Base-by-base conservation (phyloP, 2,329 filamentous ascomycete genomes). In the Zymoseptoria tritici region DNA sequence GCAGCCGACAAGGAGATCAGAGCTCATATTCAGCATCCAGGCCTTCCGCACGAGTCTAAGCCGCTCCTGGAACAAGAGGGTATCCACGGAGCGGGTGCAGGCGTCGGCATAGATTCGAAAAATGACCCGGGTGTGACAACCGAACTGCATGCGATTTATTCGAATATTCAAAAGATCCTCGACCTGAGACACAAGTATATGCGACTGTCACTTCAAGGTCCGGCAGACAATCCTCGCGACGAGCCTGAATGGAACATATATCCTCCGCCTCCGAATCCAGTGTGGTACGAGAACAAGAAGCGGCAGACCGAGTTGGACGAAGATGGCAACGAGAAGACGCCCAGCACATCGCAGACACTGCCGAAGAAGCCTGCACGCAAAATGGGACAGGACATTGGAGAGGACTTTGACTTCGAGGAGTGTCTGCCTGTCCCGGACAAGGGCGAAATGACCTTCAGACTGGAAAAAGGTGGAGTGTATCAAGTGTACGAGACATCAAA, bases 161-260 rank as follows among this genome's bases (percentile, higher is more conserved):
- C 86, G 65, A 95, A 94, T 66, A 91, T 99, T 58, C 90, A 96
- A 72, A 88, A 88, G 66, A 85, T 97, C n/a, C 76, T 97, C 52
- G 90, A 97, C 67, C 80, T 92, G 49, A 85, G 94, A 61, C 87
- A 91, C 73, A 95, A 91, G 69, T 99, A 97, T 75, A 90, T 97
- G 56, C 80, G 84, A 1, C 76, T 97, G 16, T 97, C 94, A 0
- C 79, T 92, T 20, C 94, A 99, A 71, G 83, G 88, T 9, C 82
- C 87, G 7, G 82, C 84, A 11, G 90, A 96, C 71, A 97, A 97
- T 67, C 94, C 94, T 1, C 91, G 91, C 68, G 91, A 97, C 72
- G 84, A 88, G 19, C 82, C 86, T 0, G 83, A 80, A 55, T 99
- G 93, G 93, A 81, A 83, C 57, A 90, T 99, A 52, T 97, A 97